phyloP scores from a whole-genome alignment of 345 rosid genomes.

The Citrus reticulata region DNA sequence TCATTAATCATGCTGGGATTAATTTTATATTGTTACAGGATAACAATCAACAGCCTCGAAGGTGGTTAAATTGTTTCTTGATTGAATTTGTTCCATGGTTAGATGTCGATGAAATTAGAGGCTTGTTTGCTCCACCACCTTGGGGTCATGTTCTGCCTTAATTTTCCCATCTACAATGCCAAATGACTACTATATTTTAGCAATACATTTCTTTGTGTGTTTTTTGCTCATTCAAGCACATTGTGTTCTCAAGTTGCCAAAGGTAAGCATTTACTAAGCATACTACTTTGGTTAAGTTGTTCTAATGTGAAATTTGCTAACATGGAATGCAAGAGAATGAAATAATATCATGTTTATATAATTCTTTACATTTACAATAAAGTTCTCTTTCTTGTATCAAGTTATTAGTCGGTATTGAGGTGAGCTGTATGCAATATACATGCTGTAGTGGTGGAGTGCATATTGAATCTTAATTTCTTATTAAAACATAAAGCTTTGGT shows the following conservation, averaged over 20 bases:
- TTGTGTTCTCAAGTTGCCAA: neutral
- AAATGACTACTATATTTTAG: neutral
- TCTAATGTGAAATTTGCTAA: neutral
- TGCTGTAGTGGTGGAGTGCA: no score
- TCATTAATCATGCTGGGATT: neutral
- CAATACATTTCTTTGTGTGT: neutral
- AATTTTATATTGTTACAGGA: slow-evolving; percentile 36
- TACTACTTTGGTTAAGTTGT: neutral
- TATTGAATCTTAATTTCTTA: no score
- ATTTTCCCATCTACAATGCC: neutral
- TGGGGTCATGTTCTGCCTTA: slow-evolving; percentile 55
- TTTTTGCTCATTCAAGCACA: neutral
- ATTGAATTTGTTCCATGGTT: slow-evolving; percentile 96
- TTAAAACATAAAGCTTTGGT: no score
- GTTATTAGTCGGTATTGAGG: no score
- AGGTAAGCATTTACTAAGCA: neutral
- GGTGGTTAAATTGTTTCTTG: slow-evolving; percentile 81
- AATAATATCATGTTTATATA: no score
- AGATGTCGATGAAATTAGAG: slow-evolving; percentile 44
- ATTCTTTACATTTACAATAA: no score
- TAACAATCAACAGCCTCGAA: slow-evolving; percentile 73
- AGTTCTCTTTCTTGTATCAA: no score
- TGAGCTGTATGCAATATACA: no score
- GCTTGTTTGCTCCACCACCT: slow-evolving; percentile 90
- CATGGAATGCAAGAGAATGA: neutral